These are phyloP conservation scores for Sporobolomyces pararoseus DNA, from an alignment of 768 basidiomycete species.

Conservation along the genomic window DNA sequence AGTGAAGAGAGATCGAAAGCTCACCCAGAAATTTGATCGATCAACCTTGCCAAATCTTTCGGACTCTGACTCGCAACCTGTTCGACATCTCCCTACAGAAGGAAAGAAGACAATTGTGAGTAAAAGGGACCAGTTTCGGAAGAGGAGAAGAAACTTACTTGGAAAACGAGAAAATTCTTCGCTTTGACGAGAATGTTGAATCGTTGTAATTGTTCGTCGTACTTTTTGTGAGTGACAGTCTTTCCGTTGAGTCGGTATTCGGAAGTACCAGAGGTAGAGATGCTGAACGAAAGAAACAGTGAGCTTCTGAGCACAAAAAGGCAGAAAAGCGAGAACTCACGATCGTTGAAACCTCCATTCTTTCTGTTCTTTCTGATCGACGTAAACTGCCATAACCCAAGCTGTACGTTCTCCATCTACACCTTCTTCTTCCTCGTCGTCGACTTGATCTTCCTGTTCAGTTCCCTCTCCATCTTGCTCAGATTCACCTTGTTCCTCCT, in stretches of 20 bases:
- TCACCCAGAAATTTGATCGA: conserved; percentile 88
- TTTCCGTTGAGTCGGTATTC: conserved; percentile 83
- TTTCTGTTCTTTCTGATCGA: conserved; percentile 64
- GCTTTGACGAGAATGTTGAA: conserved; percentile 98
- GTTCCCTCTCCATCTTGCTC: conserved; percentile 49
- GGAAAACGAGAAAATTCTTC: conserved; percentile 98
- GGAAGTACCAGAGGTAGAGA: conserved; percentile 78
- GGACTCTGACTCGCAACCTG: conserved; percentile 93
- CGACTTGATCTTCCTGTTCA: conserved; percentile 28
- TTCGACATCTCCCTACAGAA: conserved; percentile 78
- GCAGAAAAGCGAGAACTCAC: conserved; percentile 56
- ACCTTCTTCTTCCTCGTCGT: conserved; percentile 58
- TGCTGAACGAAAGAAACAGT: conserved; percentile 54
- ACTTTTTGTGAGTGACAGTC: conserved; percentile 76
- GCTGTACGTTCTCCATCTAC: conserved; percentile 76
- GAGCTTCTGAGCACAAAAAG: not conserved
- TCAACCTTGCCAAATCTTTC: conserved; percentile 77
- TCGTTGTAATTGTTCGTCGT: conserved; percentile 77
- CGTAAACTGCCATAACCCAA: conserved; percentile 89
- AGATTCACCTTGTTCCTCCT: conserved; percentile 48
- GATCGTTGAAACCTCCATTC: conserved; percentile 89
- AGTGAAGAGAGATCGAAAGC: conserved; percentile 16
- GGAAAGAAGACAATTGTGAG: not conserved
- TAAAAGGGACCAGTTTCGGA: not conserved
- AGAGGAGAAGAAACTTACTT: conserved; percentile 49